Base-by-base conservation (phyloP, 129 eudicot species). In the Escallonia rubra region DNA sequence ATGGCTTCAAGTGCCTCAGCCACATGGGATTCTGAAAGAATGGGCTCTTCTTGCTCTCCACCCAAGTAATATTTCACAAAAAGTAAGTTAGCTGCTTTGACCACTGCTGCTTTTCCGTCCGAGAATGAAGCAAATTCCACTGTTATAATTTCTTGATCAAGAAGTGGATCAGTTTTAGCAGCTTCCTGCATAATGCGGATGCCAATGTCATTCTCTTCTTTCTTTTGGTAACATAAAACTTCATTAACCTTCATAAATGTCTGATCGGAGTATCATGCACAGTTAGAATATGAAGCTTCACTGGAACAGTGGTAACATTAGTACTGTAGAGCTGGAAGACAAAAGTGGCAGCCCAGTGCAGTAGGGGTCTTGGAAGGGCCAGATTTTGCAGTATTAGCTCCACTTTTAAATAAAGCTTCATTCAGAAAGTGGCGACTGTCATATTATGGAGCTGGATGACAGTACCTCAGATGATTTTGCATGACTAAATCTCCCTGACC, bases 21-120 rank as follows among this genome's bases (percentile, higher is more conserved):
- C 67, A 91, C 72, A 76, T 83, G 73, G 59, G 80, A 49, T 64
- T 91, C 98, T 1, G 89, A 77, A 64, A 86, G 69, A 56, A 73
- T 72, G n/a, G 85, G 81, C 66, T 79, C 80, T 67, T 83, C 84
- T 43, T 74, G 43, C 46, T 69, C 58, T 54, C 67, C 67, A 54
- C 59, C 68, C 40, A 60, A 41, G 64, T 85, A 78, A 67, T 88
- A 74, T 79, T 88, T 91, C 56, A 58, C 68, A 57, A 73, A 86
- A n/a, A 91, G 95, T 15, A 77, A 50, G 76, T 88, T 88, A 48
- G 95, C 94, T 44, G 98, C 98, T 86, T 80, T 81, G 41, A 78
- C 89, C 34, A 88, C 84, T 40, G 89, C 95, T 79, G 79, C 78
- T 76, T 91, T 91, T 65, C 91, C 88, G 75, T 91, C 98, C 63